Evolutionary conservation across 2,329 filamentous ascomycete species (phyloP).

Genomic region (Verticillium alfalfae): DNA sequence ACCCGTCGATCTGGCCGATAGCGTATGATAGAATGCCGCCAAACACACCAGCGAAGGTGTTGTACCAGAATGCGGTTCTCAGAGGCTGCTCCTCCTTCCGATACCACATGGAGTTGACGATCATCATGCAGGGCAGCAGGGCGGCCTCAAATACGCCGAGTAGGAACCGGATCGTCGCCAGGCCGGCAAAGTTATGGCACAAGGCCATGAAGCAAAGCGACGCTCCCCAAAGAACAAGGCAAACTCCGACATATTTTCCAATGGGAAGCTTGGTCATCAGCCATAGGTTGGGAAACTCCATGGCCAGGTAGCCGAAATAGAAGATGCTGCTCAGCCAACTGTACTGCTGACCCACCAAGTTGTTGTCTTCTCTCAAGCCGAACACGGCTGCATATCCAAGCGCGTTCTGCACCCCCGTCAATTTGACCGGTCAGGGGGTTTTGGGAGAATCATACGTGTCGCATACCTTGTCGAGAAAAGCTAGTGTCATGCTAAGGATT

Average conservation of each 20-base stretch:
- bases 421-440: not conserved
- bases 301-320: conserved; percentile 54
- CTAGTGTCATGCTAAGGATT: conserved; percentile 12
- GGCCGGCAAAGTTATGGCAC: conserved; percentile 11
- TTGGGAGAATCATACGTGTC: not conserved
- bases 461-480: conserved; percentile 12
- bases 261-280: conserved; percentile 51
- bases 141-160: conserved; percentile 16
- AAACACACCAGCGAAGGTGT: conserved; percentile 50
- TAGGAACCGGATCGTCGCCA: conserved; percentile 15
- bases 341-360: conserved; percentile 49
- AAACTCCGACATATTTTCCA: conserved; percentile 13
- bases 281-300: conserved; percentile 54
- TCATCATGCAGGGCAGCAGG: conserved; percentile 35
- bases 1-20: conserved; percentile 43
- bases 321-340: conserved; percentile 52
- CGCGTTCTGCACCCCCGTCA: not conserved
- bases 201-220: conserved; percentile 27
- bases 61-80: conserved; percentile 57
- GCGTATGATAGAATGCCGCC: conserved; percentile 52
- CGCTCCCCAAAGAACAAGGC: conserved; percentile 29
- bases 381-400: conserved; percentile 46
- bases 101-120: conserved; percentile 45
- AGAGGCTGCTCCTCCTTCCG: conserved; percentile 52
- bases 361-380: conserved; percentile 41